Conservation (phyloP, 108 stramenopile species). For the Aurantiochytrium sp. region DNA sequence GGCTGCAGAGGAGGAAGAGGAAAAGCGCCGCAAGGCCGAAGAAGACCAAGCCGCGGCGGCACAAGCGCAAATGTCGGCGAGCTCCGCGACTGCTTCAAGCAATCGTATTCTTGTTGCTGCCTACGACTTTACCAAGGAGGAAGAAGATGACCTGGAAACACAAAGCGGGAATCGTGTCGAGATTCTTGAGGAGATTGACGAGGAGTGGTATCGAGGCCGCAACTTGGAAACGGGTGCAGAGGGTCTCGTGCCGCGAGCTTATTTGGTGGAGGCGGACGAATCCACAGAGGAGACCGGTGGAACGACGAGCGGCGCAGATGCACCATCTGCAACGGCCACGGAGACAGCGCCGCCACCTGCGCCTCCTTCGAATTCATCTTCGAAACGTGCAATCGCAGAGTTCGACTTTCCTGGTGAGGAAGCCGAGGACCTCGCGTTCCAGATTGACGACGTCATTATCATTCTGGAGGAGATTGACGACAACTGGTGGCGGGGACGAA, state of each 20-base stretch:
- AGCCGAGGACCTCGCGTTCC: background rate
- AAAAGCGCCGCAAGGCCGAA: background rate
- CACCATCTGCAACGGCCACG: no score
- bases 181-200: background rate
- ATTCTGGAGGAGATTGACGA: background rate
- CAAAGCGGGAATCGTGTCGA: background rate
- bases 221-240: background rate
- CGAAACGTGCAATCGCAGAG: background rate
- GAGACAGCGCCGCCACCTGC: no score
- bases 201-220: background rate
- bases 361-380: no score
- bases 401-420: background rate
- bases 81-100: no score
- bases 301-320: background rate
- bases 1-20: background rate
- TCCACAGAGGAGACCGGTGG: background rate
- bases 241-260: background rate
- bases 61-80: no score
- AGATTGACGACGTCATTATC: background rate
- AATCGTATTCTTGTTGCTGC: background rate
- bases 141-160: background rate
- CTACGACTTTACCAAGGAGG: slow-evolving; percentile 3
- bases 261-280: background rate
- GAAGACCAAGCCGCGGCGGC: background rate
- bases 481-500: slow-evolving; percentile 10